Evolutionary conservation across 2,329 filamentous ascomycete species (phyloP), one percentile per base, ranked within the genome.

Genomic region (Ascochyta pisi): DNA sequence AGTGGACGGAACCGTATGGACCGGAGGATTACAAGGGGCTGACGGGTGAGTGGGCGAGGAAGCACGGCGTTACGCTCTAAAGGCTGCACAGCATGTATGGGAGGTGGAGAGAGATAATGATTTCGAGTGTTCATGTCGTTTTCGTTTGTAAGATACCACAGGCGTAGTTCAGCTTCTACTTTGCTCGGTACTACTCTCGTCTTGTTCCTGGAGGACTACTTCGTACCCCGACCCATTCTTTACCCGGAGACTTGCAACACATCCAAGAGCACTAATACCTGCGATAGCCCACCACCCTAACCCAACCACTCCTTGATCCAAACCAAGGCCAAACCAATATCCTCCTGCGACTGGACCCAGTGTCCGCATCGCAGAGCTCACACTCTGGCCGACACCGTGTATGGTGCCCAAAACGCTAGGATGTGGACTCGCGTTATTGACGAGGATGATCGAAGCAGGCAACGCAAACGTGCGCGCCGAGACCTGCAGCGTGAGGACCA

Each of bases 391-490:
- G 6, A 86, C 73, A 0, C 85, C 85, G 57, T 87, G 84, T 2
- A 87, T 79, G 0, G 83, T 86, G 0, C 82, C 84, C 7, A 87
- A 69, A 0, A 86, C 80, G 24, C 73, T 78, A 0, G 82, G 79
- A 61, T 86, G 81, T 0, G 84, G 82, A 1, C 82, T 81, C 53
- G 78, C 82, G 61, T 87, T 86, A 61, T 86, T 86, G 10, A 86
- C 76, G 1, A 87, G 68, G 37, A 86, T 84, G 16, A 85, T 84
- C 4, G 75, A 77, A 0, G 83, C 83, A 0, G 84, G 84, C 0
- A 87, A 70, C 0, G 82, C 79, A 65, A 93, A 91, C 0, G 90
- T 94, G 26, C 90, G 82, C 0, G 87, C 89, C 4, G 88, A 79
- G 15, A 92, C 89, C 69, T 93, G 90, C 8, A 92, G 71, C 15